Evolutionary conservation across 2,329 filamentous ascomycete genomes (phyloP), one percentile per base, ranked within the genome.

Genomic region (Stromatinia cepivora): DNA sequence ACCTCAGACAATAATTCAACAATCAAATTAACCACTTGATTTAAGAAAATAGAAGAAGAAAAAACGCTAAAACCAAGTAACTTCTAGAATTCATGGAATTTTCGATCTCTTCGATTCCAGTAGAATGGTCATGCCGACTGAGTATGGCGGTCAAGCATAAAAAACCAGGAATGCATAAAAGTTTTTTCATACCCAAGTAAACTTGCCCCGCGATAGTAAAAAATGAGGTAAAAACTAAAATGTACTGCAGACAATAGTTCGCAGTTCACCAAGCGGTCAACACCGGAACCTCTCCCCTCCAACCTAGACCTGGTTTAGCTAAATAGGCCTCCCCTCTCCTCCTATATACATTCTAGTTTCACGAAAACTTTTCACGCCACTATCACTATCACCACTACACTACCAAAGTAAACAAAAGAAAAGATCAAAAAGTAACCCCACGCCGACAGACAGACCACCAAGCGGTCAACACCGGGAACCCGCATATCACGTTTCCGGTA

Each of bases 381-480:
- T 22, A 48, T 36, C 58, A 62, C 48, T 28, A 62, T 48, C 45
- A 31, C 31, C 58, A 61, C 20, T 36, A 15, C 20, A 9, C 25
- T 57, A n/a, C 31, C 54, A 57, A 58, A 61, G 25, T 48, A 62
- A 48, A 62, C 28, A 62, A 48, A 36, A 63, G 10, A 25, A 39
- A 52, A 31, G 8, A 42, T 52, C 13, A n/a, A 63, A 63, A 50
- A 63, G 20, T 9, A n/a, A 63, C 61, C 45, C 61, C 45, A 46
- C 45, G 46, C 10, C 45, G 61, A 50, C 46, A 48, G 58, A 62
- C 59, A 50, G 59, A 36, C 46, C 61, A 52, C 61, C 61, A 52
- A 63, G 61, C 61, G 61, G 61, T 63, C 61, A 63, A 52, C 59
- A 50, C 59, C 59, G 59, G 59, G 31, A 63, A 36, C 59, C 59